phyloP scores from a whole-genome alignment of 192 early-diverging fungal genomes.

The Backusella morwellensis region DNA sequence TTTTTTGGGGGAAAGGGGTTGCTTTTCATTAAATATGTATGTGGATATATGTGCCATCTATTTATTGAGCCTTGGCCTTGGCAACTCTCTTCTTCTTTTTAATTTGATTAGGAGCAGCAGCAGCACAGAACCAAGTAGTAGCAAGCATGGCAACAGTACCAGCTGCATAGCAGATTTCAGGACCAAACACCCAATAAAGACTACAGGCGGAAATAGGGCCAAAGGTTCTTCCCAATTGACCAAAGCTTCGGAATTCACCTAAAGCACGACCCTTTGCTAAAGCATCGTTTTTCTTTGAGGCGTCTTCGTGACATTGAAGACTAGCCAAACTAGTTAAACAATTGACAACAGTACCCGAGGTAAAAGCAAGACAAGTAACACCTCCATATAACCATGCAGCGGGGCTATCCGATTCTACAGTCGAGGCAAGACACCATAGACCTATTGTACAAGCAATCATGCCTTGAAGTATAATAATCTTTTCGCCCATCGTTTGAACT shows the following conservation, averaged over 20 bases:
- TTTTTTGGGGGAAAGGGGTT: neutral
- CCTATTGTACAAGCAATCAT: slow-evolving; percentile 69
- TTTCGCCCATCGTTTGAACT: slow-evolving; percentile 65
- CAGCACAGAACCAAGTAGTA: neutral
- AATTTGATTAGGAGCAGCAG: neutral
- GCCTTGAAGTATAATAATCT: slow-evolving; percentile 74
- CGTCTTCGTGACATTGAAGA: slow-evolving; percentile 49
- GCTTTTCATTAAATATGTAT: neutral
- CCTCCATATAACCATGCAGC: slow-evolving; percentile 49
- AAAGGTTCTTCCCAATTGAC: slow-evolving; percentile 87
- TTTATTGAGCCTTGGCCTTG: neutral
- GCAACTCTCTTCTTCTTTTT: neutral
- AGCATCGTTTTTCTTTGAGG: slow-evolving; percentile 16
- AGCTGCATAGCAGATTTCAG: slow-evolving; percentile 54
- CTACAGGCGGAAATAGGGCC: slow-evolving; percentile 88
- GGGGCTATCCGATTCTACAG: neutral
- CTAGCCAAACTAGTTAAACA: slow-evolving; percentile 79
- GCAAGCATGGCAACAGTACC: slow-evolving; percentile 52
- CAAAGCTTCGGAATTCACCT: slow-evolving; percentile 82
- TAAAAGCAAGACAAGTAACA: slow-evolving; percentile 83
- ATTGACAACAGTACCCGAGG: slow-evolving; percentile 94
- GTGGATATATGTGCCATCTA: neutral
- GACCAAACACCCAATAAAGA: slow-evolving; percentile 82
- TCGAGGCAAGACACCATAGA: slow-evolving; percentile 54
- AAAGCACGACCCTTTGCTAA: slow-evolving; percentile 68